Base-by-base conservation (phyloP, 2,329 filamentous ascomycete species). In the Xylaria sp. region DNA sequence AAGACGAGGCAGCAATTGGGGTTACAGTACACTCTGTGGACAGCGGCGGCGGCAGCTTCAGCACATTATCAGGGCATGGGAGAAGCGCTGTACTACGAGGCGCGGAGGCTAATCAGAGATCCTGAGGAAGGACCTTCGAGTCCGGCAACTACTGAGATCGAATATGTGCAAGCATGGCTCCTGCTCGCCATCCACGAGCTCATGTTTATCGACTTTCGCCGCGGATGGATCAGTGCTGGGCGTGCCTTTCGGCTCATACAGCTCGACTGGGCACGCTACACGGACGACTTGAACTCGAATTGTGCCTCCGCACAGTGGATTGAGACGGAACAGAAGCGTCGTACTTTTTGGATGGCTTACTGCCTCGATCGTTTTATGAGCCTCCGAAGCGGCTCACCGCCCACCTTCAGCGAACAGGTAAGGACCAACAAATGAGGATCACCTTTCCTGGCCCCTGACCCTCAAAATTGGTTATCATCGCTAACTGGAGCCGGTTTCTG, bases 291-390 rank as follows among this genome's bases (percentile, higher is more conserved):
- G 38, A 57, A 60, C 63, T 42, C 35, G 2, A 56, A 57, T 9
- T 49, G 43, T 38, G 52, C 28, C 2, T 38, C 58, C 4, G 38
- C 49, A 19, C 68, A 70, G n/a, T 74, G 68, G 63, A 67, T 73
- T 9, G 71, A 73, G n/a, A 64, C 70, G 8, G 77, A 79, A 61
- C 73, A 77, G 59, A 73, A 70, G 43, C 61, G 77, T 14, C 63
- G 77, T n/a, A 74, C 73, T 0, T 79, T 78, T 63, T 79, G 77
- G 77, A 73, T 78, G 72, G 77, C 77, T 0, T 78, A 76, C 56
- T 71, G 69, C 12, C 61, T 79, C 15, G 77, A 79, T 65, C 74
- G 72, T 0, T 74, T 78, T 37, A 67, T 73, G n/a, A 73, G 73
- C 51, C 70, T 77, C 4, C 69, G 71, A 14, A 72, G 72, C 38